phyloP scores from a whole-genome alignment of 768 basidiomycete genomes.

The Podaxis mareebaensis region DNA sequence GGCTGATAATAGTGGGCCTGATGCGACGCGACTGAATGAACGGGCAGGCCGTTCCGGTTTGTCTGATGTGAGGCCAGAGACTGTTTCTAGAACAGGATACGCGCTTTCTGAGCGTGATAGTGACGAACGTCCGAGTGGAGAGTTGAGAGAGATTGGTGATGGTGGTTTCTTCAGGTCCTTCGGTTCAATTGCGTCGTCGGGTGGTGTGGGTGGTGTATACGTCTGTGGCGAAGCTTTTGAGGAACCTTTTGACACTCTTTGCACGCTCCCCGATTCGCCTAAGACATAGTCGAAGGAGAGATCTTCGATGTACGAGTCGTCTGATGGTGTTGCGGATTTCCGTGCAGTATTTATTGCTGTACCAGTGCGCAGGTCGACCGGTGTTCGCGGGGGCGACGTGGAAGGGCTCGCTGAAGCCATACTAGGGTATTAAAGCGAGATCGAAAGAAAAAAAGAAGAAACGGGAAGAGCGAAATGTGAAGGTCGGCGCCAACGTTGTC shows the following conservation, averaged over 20 bases:
- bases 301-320: conserved; percentile 62
- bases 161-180: conserved; percentile 32
- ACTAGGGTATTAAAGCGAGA: conserved; percentile 17
- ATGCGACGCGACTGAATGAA: conserved; percentile 67
- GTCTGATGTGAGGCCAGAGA: conserved; percentile 29
- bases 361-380: conserved; percentile 30
- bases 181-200: conserved; percentile 8
- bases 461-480: conserved; percentile 23
- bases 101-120: conserved; percentile 71
- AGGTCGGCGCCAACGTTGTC: conserved; percentile 26
- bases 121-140: conserved; percentile 45
- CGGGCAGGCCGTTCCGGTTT: conserved; percentile 39
- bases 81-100: conserved; percentile 43
- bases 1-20: conserved; percentile 50
- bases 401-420: conserved; percentile 31
- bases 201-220: conserved; percentile 47
- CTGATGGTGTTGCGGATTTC: conserved; percentile 39
- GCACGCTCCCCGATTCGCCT: conserved; percentile 54
- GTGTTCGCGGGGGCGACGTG: conserved; percentile 43
- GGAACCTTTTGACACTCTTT: conserved; percentile 57
- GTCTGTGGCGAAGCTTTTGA: conserved; percentile 42
- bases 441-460: conserved; percentile 21
- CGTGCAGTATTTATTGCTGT: conserved; percentile 11
- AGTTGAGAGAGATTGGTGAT: conserved; percentile 40
- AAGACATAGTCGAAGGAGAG: conserved; percentile 67